Conservation (phyloP, 1,284 basidiomycete genomes). For the Leccinum subrobustum region DNA sequence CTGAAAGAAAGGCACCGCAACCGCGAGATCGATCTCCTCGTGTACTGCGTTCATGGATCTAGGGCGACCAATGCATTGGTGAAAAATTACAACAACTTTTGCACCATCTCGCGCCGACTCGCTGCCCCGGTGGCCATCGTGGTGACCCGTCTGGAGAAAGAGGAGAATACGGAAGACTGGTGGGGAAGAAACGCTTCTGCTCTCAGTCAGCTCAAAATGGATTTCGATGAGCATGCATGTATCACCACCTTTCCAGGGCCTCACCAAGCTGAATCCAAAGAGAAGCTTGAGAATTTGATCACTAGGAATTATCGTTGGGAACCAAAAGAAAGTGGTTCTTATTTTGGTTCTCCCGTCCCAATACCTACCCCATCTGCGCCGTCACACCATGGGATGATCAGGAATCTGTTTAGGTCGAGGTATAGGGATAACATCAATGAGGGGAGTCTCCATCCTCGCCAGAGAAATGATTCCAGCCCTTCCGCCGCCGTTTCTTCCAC, state of each 20-base stretch:
- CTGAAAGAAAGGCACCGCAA: conserved; percentile 21
- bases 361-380: not conserved
- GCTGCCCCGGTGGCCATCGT: conserved; percentile 28
- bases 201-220: conserved; percentile 13
- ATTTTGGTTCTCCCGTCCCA: conserved; percentile 18
- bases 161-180: conserved; percentile 27
- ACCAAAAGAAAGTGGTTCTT: conserved; percentile 5
- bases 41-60: conserved; percentile 28
- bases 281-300: conserved; percentile 17
- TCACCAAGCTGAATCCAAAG: conserved; percentile 14
- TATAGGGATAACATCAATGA: not conserved
- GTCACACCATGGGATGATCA: not conserved
- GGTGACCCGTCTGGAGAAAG: conserved; percentile 24
- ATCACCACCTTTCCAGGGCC: conserved; percentile 16
- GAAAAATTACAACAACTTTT: conserved; percentile 28
- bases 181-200: conserved; percentile 20
- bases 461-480: not conserved
- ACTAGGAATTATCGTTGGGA: conserved; percentile 12
- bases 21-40: conserved; percentile 29
- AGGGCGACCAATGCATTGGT: conserved; percentile 15
- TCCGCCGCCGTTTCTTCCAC: not conserved
- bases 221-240: conserved; percentile 29
- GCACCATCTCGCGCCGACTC: conserved; percentile 21
- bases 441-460: not conserved
- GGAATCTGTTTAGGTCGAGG: not conserved